Evolutionary conservation across 1,284 basidiomycete species (phyloP).

Genomic region (Earliella scabrosa): DNA sequence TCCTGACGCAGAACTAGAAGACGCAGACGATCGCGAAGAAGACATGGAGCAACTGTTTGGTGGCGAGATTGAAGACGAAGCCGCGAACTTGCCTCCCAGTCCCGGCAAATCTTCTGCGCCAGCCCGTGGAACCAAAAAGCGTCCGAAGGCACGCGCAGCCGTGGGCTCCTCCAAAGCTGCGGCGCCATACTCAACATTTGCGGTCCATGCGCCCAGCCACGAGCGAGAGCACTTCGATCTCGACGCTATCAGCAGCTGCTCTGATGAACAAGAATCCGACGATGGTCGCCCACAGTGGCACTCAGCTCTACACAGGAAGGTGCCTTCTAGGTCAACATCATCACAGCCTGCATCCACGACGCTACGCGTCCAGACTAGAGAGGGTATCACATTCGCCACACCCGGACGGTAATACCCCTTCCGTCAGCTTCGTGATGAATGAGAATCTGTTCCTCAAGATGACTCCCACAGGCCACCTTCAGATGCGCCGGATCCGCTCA

Average conservation of each 20-base stretch:
- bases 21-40: slow-evolving; percentile 33
- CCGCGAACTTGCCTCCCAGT: slow-evolving; percentile 1
- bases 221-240: slow-evolving; percentile 39
- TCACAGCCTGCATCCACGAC: background rate
- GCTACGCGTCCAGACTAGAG: background rate
- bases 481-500: background rate
- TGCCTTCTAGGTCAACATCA: background rate
- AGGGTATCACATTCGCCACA: background rate
- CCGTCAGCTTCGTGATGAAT: background rate
- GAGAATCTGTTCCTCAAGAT: background rate
- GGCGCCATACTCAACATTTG: slow-evolving; percentile 12
- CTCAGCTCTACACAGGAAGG: background rate
- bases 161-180: slow-evolving; percentile 2
- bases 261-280: slow-evolving; percentile 26
- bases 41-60: slow-evolving; percentile 15
- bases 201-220: slow-evolving; percentile 3
- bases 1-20: slow-evolving; percentile 30
- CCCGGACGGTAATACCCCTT: background rate
- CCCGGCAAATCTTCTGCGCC: background rate
- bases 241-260: slow-evolving; percentile 34
- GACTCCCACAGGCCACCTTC: slow-evolving; percentile 6
- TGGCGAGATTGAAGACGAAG: slow-evolving; percentile 31
- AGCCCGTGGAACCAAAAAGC: slow-evolving; percentile 11
- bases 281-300: slow-evolving; percentile 12
- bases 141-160: background rate